phyloP scores from a whole-genome alignment of 2,329 filamentous ascomycete genomes.

The Cladosporium sp. region DNA sequence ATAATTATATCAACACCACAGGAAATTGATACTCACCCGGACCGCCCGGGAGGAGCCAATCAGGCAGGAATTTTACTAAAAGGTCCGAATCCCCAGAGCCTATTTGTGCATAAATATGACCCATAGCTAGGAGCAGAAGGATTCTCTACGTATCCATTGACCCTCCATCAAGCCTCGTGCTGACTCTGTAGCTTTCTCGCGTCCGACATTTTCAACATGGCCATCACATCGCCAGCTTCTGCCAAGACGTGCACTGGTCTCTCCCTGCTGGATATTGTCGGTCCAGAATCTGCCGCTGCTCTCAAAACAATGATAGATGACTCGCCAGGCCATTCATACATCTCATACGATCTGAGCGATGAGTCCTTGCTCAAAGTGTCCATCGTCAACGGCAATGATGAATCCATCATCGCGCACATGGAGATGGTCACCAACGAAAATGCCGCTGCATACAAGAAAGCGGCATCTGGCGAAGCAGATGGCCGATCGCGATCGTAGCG shows the following conservation, averaged over 20 bases:
- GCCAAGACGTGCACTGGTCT: not conserved
- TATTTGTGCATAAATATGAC: too few relatives aligned
- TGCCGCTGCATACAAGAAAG: not conserved
- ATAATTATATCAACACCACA: too few relatives aligned
- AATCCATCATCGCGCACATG: not conserved
- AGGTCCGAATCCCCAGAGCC: too few relatives aligned
- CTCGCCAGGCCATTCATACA: not conserved
- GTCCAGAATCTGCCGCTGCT: not conserved
- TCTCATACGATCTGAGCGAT: not conserved
- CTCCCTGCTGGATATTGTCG: not conserved
- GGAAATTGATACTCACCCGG: too few relatives aligned
- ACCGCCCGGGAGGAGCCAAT: too few relatives aligned
- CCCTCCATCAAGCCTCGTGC: not conserved
- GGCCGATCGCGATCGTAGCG: too few relatives aligned
- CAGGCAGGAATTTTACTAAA: too few relatives aligned
- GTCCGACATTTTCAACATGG: not conserved
- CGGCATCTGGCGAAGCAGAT: not conserved
- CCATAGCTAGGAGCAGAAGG: too few relatives aligned
- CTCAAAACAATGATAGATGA: not conserved
- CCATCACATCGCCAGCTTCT: not conserved
- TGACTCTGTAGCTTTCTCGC: not conserved
- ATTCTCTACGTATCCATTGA: too few relatives aligned
- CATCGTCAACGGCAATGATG: not conserved
- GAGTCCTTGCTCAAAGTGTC: not conserved
- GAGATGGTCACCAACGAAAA: not conserved